Percentiles rank a stretch among this genome's conserved stretches.
These are phyloP conservation scores for Amesomyces nigricolor DNA, from an alignment of 2,329 filamentous ascomycete species.

Conservation along the genomic window DNA sequence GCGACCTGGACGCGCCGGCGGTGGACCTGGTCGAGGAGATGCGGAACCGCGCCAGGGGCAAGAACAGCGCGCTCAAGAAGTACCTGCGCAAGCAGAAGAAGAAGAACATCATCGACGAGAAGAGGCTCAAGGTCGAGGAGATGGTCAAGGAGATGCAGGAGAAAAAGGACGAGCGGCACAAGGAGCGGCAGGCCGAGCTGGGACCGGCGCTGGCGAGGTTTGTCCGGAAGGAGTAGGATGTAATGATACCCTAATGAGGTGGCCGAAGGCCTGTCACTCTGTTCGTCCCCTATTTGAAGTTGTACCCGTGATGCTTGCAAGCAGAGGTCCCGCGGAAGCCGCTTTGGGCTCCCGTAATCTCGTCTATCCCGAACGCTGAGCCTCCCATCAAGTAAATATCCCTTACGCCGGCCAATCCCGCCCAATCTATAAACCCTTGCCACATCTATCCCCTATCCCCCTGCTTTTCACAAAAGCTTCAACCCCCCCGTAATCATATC, in stretches of 20 bases:
- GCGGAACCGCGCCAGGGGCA: constrained; percentile 75
- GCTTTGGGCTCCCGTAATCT: too few species aligned
- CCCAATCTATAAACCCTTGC: background rate
- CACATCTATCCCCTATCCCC: background rate
- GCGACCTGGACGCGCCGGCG: constrained; percentile 68
- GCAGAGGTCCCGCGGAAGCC: too few species aligned
- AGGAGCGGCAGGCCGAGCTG: constrained; percentile 65
- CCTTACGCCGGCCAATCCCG: too few species aligned
- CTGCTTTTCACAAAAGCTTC: constrained; percentile 64
- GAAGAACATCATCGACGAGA: constrained; percentile 95
- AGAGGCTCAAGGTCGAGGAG: constrained; percentile 79
- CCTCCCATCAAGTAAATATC: too few species aligned
- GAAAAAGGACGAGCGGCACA: constrained; percentile 55
- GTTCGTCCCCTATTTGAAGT: too few species aligned
- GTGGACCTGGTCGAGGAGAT: constrained; percentile 55
- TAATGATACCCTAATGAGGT: constrained; percentile 27
- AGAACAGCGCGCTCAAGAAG: constrained; percentile 82
- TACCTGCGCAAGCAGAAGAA: constrained; percentile 87
- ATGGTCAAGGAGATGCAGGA: constrained; percentile 68
- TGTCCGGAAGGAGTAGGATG: constrained; percentile 58
- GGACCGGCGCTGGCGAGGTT: constrained; percentile 85
- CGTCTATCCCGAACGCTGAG: too few species aligned
- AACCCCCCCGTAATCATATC: constrained; percentile 79
- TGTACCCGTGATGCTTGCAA: too few species aligned
- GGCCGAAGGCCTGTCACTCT: background rate